Conservation (phyloP, 108 stramenopile species). For the Asterionellopsis glacialis region DNA sequence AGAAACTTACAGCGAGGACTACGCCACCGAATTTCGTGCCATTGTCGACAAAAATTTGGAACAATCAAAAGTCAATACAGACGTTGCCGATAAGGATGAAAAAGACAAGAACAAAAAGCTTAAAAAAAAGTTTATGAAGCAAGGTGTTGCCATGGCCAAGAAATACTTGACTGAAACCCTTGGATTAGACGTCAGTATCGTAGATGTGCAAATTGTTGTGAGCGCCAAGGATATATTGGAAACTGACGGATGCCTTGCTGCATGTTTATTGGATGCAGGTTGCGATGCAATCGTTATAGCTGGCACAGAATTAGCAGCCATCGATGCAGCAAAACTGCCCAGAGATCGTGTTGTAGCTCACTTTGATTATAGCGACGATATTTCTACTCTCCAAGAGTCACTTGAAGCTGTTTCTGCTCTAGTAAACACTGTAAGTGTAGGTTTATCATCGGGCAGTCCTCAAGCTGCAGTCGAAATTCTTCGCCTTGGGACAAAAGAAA, state of each 20-base stretch:
- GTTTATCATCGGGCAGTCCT: neutral
- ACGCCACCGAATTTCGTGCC: slow-evolving; percentile 32
- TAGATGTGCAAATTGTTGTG: slow-evolving; percentile 68
- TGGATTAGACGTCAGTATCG: slow-evolving; percentile 61
- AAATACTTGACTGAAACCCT: slow-evolving; percentile 48
- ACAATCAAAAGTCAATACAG: slow-evolving; percentile 25
- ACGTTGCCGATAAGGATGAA: slow-evolving; percentile 22
- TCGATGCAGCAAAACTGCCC: slow-evolving; percentile 64
- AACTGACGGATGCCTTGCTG: slow-evolving; percentile 67
- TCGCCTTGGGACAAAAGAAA: neutral
- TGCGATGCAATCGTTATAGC: slow-evolving; percentile 56
- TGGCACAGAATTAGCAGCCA: slow-evolving; percentile 42
- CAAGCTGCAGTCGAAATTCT: neutral
- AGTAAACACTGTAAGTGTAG: neutral
- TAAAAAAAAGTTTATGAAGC: slow-evolving; percentile 76
- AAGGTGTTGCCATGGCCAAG: slow-evolving; percentile 62
- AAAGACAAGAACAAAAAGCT: slow-evolving; percentile 49
- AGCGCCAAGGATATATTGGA: slow-evolving; percentile 28
- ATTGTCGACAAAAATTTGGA: slow-evolving; percentile 51
- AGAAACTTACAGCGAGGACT: neutral
- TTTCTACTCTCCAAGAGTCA: neutral
- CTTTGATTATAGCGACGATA: slow-evolving; percentile 14
- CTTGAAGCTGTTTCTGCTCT: neutral
- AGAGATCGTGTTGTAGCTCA: slow-evolving; percentile 61
- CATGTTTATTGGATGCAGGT: slow-evolving; percentile 79